Base-by-base conservation (phyloP, 1,284 basidiomycete species). In the Hypsizygus ulmarius region DNA sequence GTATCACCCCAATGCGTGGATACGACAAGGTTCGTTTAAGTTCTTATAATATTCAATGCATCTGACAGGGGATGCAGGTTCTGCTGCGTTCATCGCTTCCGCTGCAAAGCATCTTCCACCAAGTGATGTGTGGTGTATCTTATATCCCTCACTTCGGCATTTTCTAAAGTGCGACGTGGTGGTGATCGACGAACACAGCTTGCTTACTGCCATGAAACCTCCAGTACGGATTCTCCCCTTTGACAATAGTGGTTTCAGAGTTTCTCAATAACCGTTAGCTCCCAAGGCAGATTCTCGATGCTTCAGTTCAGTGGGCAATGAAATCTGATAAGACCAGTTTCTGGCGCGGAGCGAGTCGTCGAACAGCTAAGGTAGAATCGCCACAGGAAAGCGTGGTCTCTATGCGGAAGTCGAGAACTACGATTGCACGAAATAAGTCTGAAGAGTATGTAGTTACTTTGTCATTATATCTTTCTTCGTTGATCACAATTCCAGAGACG, bases 1-100 rank as follows among this genome's bases (percentile, higher is more conserved):
- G 33, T 96, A 92, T 58, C 97, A 99, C 66, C 96, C 97, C 0
- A 96, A 97, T 65, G 69, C 83, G n/a, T 98, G 96, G 95, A 90
- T 99, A 59, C 77, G 93, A 50, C 92, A 97, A 75, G 90, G 93
- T 88, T 46, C 51, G 70, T 50, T 44, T 44, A 37, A 16, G 27
- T 21, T 29, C 44, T 8, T 42, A 21, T 14, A 39, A 10, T 43
- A 47, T 5, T 35, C 35, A 12, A 16, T 35, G 14, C 18, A 14
- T 3, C 25, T 44, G 2, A 42, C 7, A 35, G 12, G 21, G 25
- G 10, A 33, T 50, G 9, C 54, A 94, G 93, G 89, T 16, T 82
- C 93, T 3, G 85, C 85, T 5, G 86, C 90, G 0, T 91, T 97
- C 62, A 87, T 99, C 39, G 84, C 92, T 0, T 84, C 90, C 1